These are phyloP conservation scores for Lactarius vividus DNA, from an alignment of 768 basidiomycete genomes.

Conservation along the genomic window DNA sequence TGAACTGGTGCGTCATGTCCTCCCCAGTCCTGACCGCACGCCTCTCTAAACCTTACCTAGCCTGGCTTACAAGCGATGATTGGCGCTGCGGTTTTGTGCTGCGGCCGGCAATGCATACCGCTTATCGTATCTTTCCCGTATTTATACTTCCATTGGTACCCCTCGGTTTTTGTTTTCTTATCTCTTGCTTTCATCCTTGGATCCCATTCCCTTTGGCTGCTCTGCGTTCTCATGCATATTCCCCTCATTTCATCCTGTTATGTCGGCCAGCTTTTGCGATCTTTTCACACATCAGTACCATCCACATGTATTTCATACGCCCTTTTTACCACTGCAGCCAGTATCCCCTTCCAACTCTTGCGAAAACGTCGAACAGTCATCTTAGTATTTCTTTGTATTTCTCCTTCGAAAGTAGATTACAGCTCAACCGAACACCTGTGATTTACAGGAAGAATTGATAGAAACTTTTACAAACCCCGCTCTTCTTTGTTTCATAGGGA, in stretches of 20 bases:
- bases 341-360: constrained; percentile 20
- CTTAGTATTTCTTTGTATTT: constrained; percentile 25
- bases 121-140: constrained; percentile 18
- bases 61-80: constrained; percentile 6
- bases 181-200: constrained; percentile 25
- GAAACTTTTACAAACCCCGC: not conserved
- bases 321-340: constrained; percentile 21
- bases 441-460: constrained; percentile 9
- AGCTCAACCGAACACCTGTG: constrained; percentile 5
- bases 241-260: constrained; percentile 19
- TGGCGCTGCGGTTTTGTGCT: constrained; percentile 20
- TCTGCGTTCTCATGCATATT: constrained; percentile 26
- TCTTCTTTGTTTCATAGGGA: not conserved
- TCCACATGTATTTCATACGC: constrained; percentile 26
- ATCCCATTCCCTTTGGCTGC: constrained; percentile 14
- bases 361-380: constrained; percentile 5
- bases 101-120: constrained; percentile 29
- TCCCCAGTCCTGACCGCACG: not conserved
- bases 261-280: constrained; percentile 22
- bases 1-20: constrained; percentile 45
- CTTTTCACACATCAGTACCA: constrained; percentile 25
- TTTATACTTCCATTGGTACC: constrained; percentile 20
- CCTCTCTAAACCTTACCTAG: not conserved
- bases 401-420: constrained; percentile 27
- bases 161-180: constrained; percentile 8